A percentile compares a stretch with the other conserved stretches of the same genome.
phyloP scores from a whole-genome alignment of 1,284 basidiomycete species.

The Ganoderma lingzhi region DNA sequence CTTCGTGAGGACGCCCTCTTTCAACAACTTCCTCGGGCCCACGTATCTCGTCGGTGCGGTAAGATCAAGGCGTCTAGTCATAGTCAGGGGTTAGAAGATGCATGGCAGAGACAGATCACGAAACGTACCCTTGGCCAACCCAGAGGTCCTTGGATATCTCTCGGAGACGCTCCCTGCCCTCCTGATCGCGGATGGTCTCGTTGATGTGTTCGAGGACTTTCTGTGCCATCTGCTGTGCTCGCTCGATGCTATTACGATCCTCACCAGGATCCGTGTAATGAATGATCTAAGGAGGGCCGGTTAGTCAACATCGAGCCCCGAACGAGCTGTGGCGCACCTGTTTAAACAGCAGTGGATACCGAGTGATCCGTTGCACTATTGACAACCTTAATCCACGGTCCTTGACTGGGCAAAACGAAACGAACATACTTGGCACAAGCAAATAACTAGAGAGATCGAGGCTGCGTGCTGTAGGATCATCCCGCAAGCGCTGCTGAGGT shows the following conservation, averaged over 20 bases:
- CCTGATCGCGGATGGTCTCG: constrained; percentile 88
- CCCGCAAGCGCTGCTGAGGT: constrained; percentile 62
- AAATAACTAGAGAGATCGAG: constrained; percentile 92
- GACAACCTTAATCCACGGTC: neutral
- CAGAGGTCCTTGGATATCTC: constrained; percentile 82
- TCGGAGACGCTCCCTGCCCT: constrained; percentile 77
- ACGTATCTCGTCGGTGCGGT: constrained; percentile 87
- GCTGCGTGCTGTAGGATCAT: constrained; percentile 81
- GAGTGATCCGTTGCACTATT: constrained; percentile 93
- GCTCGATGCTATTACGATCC: constrained; percentile 63
- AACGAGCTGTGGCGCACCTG: constrained; percentile 56
- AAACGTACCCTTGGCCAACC: constrained; percentile 80
- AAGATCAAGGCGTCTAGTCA: constrained; percentile 80
- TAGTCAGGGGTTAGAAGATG: neutral
- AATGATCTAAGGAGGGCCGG: constrained; percentile 63
- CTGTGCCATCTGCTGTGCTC: constrained; percentile 74
- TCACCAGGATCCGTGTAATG: constrained; percentile 76
- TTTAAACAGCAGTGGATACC: constrained; percentile 89
- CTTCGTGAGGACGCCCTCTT: constrained; percentile 83
- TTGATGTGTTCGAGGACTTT: constrained; percentile 84
- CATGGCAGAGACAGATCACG: neutral
- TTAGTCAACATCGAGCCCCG: too few relatives aligned
- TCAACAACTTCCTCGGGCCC: constrained; percentile 79
- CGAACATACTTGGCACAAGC: constrained; percentile 84
- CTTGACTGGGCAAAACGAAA: neutral